phyloP scores from a whole-genome alignment of 2,329 filamentous ascomycete genomes.

The Nannizziopsis barbatae region DNA sequence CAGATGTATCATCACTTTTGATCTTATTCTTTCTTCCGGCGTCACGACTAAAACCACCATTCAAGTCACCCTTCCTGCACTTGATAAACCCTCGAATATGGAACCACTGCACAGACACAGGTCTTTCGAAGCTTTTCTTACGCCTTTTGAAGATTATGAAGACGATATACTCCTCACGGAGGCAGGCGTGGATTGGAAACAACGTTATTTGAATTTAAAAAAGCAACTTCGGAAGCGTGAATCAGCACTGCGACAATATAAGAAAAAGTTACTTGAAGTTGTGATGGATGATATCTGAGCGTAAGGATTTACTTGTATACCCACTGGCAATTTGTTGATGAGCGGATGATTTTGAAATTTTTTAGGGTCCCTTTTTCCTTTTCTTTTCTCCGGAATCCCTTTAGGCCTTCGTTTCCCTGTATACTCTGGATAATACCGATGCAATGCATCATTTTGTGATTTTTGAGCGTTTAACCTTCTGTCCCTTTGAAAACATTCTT shows the following conservation, averaged over 20 bases:
- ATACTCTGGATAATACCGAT: too few species aligned
- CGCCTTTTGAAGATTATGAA: slow-evolving; percentile 17
- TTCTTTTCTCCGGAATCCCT: too few species aligned
- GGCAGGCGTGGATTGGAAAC: slow-evolving; percentile 29
- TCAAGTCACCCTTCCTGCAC: background rate
- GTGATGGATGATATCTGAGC: slow-evolving; percentile 25
- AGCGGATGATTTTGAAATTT: background rate
- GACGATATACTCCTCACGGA: slow-evolving; percentile 22
- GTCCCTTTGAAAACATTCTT: too few species aligned
- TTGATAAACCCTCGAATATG: background rate
- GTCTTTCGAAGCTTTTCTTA: slow-evolving; percentile 10
- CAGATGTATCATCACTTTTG: slow-evolving; percentile 1
- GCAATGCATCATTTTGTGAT: too few species aligned
- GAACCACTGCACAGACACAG: background rate
- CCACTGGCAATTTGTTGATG: background rate
- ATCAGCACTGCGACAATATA: slow-evolving; percentile 29
- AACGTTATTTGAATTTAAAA: slow-evolving; percentile 29
- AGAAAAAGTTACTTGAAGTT: slow-evolving; percentile 34
- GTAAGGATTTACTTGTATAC: background rate
- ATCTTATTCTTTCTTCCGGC: background rate
- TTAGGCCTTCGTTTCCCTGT: too few species aligned
- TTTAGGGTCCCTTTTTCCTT: background rate
- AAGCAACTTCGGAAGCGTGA: slow-evolving; percentile 32
- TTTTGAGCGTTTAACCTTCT: too few species aligned
- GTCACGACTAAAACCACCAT: slow-evolving; percentile 5